phyloP scores from a whole-genome alignment of 2,329 filamentous ascomycete species.

The Trichoderma semiorbis region DNA sequence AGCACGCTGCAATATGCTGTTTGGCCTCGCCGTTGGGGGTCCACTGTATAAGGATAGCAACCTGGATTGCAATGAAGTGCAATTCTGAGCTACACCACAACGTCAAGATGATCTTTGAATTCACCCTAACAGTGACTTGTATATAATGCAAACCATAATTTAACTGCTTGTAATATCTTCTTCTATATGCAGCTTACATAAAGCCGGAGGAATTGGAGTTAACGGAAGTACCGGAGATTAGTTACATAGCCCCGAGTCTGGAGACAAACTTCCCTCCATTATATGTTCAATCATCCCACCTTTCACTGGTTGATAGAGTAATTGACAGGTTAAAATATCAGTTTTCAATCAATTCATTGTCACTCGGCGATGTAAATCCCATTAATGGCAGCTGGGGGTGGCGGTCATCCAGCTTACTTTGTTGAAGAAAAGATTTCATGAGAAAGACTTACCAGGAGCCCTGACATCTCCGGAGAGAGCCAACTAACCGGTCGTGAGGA shows the following conservation, averaged over 20 bases:
- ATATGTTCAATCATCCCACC: not conserved
- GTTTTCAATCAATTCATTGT: not conserved
- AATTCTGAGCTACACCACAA: not conserved
- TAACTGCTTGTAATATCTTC: not conserved
- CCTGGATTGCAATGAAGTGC: not conserved
- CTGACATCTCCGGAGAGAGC: not conserved
- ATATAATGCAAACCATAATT: not conserved
- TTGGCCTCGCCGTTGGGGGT: not conserved
- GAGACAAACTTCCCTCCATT: not conserved
- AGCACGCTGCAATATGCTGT: not conserved
- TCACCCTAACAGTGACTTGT: not conserved
- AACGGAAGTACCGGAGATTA: slow-evolving; percentile 22
- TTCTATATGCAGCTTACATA: not conserved
- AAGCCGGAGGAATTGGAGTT: not conserved
- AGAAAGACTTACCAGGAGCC: not conserved
- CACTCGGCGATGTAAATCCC: not conserved
- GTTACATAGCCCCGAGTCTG: slow-evolving; percentile 17
- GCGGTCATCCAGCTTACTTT: not conserved
- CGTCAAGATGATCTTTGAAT: not conserved
- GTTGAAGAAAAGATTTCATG: not conserved
- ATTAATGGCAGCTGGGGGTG: not conserved
- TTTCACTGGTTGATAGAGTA: not conserved
- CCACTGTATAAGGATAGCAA: not conserved
- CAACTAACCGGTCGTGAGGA: not conserved
- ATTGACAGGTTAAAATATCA: too few relatives aligned